Evolutionary conservation across 129 eudicot species (phyloP), one percentile per base, ranked within the genome.

Genomic region (Lactuca saligna): DNA sequence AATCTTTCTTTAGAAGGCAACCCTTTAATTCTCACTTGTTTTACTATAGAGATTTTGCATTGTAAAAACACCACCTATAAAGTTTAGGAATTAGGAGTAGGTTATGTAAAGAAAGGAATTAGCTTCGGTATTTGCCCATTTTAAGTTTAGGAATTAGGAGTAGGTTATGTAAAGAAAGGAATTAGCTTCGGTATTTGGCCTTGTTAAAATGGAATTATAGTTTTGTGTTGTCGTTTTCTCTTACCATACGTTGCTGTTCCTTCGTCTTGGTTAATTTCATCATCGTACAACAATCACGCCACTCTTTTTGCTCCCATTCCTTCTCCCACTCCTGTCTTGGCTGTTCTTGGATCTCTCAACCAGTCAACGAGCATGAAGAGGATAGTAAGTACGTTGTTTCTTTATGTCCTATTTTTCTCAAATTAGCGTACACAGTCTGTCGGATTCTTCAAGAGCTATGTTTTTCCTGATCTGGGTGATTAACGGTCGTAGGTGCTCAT

Each of bases 371-470:
- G 58, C 74, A 86, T 86, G 96, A 86, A 82, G 92, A 81, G 87
- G 87, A 92, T 89, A 86, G 96, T 89, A 89, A 86, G 96, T 89
- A 86, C 89, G 96, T 89, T 85, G 63, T 69, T 81, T 83, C 79
- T 67, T 66, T 81, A 42, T 69, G n/a, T 35, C 38, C 38, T 35
- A 7, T 65, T 62, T 35, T 60, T 15, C 17, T 35, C 2, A 31
- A 9, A 42, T 32, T 49, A 34, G 3, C 44, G 1, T 61, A 3
- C 12, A 8, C 39, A 72, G 31, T 57, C 16, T 12, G 14, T 3
- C 7, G 57, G 41, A 42, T 48, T 64, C 29, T 50, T 16, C 53
- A 61, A 35, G 15, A 61, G 17, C 51, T 3, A 37, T 68, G 32
- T 42, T 70, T 37, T 35, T 35, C 38, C 55, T 68, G 63, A 75